phyloP scores from a whole-genome alignment of 768 basidiomycete species.

The Collybiopsis confluens region DNA sequence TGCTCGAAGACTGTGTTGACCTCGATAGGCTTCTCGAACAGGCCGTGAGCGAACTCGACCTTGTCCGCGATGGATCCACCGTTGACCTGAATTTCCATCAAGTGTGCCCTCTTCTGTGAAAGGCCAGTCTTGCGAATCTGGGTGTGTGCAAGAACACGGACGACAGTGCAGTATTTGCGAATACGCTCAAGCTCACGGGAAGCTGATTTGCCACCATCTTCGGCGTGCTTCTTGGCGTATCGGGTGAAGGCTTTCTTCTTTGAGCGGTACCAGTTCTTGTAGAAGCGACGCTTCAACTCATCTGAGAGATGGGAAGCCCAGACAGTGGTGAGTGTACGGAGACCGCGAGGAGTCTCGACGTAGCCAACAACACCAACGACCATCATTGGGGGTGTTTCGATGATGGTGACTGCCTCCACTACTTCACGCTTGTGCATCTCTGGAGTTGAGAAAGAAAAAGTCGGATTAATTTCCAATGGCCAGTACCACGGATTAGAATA shows the following conservation, averaged over 20 bases:
- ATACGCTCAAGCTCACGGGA: conserved; percentile 98
- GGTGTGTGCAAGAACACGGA: conserved; percentile 98
- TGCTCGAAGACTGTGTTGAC: conserved; percentile 87
- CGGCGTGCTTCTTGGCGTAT: conserved; percentile 99
- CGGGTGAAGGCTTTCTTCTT: conserved; percentile 99
- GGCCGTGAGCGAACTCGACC: conserved; percentile 88
- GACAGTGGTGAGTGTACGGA: conserved; percentile 97
- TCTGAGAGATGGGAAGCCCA: conserved; percentile 98
- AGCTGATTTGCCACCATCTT: conserved; percentile 88
- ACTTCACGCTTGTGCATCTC: conserved; percentile 99
- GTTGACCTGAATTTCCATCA: conserved; percentile 99
- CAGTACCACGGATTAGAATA: neutral
- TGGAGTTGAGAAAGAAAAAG: conserved; percentile 26
- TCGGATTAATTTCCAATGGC: neutral
- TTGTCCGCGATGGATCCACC: conserved; percentile 96
- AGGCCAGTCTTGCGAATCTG: conserved; percentile 98
- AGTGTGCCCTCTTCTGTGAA: conserved; percentile 98
- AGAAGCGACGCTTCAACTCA: conserved; percentile 98
- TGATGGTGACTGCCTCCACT: conserved; percentile 93
- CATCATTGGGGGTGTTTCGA: conserved; percentile 97
- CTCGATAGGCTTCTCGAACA: conserved; percentile 97
- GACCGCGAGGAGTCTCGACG: conserved; percentile 98
- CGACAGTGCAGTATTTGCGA: conserved; percentile 99
- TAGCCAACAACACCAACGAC: conserved; percentile 98
- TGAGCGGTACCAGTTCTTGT: conserved; percentile 99